These are phyloP conservation scores for Mycosphaerella sp. DNA, from an alignment of 2,329 filamentous ascomycete genomes.

Conservation along the genomic window DNA sequence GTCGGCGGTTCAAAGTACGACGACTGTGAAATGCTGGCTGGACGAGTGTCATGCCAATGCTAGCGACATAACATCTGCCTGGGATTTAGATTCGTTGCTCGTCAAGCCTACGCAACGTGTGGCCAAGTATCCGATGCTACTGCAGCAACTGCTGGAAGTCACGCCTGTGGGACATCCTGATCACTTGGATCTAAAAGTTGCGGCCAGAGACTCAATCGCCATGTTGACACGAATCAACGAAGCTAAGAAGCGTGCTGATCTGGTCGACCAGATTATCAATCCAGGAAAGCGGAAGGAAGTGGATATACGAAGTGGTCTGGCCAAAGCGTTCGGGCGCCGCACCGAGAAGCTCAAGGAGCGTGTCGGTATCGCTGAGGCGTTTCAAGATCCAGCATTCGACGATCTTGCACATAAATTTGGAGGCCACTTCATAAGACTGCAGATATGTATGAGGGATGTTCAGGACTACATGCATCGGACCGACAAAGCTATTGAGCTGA, in stretches of 20 bases:
- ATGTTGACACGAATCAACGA: conserved; percentile 74
- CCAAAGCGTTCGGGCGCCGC: conserved; percentile 82
- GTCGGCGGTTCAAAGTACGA: conserved; percentile 48
- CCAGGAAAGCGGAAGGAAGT: conserved; percentile 68
- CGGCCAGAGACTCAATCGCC: conserved; percentile 62
- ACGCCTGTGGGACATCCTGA: conserved; percentile 83
- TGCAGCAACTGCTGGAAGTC: conserved; percentile 70
- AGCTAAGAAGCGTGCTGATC: conserved; percentile 87
- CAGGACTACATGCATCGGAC: conserved; percentile 84
- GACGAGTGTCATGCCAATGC: conserved; percentile 89
- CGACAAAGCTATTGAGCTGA: conserved; percentile 71
- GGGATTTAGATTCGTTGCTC: conserved; percentile 91
- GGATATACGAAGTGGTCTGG: conserved; percentile 75
- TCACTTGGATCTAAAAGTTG: conserved; percentile 59
- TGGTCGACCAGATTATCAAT: conserved; percentile 82
- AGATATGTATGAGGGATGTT: conserved; percentile 89
- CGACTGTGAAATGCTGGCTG: conserved; percentile 71
- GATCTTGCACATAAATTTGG: conserved; percentile 80
- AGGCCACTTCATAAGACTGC: conserved; percentile 84
- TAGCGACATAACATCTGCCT: conserved; percentile 84
- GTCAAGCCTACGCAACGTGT: conserved; percentile 96
- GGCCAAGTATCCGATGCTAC: conserved; percentile 84
- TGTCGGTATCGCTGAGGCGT: conserved; percentile 56
- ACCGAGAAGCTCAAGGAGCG: conserved; percentile 77
- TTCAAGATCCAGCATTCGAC: conserved; percentile 76